Conservation (phyloP, 2,329 filamentous ascomycete species). For the Saccharata proteae region DNA sequence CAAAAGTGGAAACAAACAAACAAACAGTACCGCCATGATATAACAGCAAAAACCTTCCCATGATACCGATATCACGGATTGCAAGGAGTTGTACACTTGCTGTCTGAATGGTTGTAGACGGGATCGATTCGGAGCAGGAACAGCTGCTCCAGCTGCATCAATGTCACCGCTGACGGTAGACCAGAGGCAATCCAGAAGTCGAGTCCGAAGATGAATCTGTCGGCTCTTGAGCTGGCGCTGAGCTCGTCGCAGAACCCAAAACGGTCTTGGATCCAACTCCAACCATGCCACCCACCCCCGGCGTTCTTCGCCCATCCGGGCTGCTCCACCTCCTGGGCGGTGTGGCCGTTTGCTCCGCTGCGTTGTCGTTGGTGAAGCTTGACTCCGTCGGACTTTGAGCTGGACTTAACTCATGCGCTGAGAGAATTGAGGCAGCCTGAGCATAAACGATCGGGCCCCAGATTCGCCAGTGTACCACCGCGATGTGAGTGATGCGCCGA, state of each 20-base stretch:
- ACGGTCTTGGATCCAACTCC: neutral
- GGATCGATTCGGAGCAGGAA: too few relatives aligned
- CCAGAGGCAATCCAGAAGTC: too few relatives aligned
- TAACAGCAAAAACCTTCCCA: neutral
- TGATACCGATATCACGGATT: neutral
- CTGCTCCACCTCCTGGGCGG: slow-evolving; percentile 5
- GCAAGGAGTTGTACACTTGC: neutral
- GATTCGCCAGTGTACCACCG: slow-evolving; percentile 78
- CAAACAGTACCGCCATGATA: slow-evolving; percentile 1
- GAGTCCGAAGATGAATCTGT: slow-evolving; percentile 1
- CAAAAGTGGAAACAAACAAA: neutral
- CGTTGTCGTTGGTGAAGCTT: slow-evolving; percentile 5
- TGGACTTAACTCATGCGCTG: neutral
- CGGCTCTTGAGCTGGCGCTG: neutral
- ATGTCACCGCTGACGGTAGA: slow-evolving; percentile 4
- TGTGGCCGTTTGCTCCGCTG: neutral
- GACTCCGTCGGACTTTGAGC: slow-evolving; percentile 3
- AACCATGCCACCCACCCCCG: slow-evolving; percentile 2
- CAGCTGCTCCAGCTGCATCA: too few relatives aligned
- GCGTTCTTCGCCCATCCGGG: slow-evolving; percentile 4
- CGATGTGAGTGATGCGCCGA: slow-evolving; percentile 68
- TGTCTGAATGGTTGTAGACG: too few relatives aligned
- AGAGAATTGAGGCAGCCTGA: slow-evolving; percentile 4
- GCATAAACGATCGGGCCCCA: slow-evolving; percentile 68
- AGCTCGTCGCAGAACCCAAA: neutral